Evolutionary conservation across 148 eudicot genomes (phyloP).

Genomic region (Mesembryanthemum crystallinum): DNA sequence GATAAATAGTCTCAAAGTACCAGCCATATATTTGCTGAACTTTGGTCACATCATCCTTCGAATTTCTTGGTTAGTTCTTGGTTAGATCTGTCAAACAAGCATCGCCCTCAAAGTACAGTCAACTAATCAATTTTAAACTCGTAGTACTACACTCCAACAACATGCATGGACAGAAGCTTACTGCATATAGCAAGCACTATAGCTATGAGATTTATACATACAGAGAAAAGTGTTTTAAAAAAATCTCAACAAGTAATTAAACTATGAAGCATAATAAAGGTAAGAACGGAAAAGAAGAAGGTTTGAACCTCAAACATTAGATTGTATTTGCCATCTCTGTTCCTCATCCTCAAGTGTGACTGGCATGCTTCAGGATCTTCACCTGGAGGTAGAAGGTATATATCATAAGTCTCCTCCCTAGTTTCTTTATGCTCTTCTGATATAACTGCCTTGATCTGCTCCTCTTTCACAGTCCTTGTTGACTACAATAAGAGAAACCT

Average conservation of each 20-base stretch:
- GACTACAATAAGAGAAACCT: constrained; percentile 64
- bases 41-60: not conserved
- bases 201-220: not conserved
- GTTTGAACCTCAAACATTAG: constrained; percentile 89
- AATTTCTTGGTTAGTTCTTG: not conserved
- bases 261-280: not conserved
- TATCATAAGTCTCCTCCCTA: constrained; percentile 89
- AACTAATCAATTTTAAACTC: too few species aligned
- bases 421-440: constrained; percentile 57
- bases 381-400: constrained; percentile 94
- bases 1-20: not conserved
- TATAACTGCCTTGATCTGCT: constrained; percentile 75
- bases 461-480: constrained; percentile 53
- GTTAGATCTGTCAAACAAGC: not conserved
- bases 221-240: not conserved
- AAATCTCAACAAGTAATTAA: not conserved
- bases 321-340: constrained; percentile 91
- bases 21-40: not conserved
- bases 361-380: constrained; percentile 99
- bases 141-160: not conserved
- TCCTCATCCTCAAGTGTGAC: constrained; percentile 96
- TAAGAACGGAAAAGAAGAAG: constrained; percentile 12
- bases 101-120: not conserved
- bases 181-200: not conserved
- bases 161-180: not conserved